A percentile compares a stretch with the other conserved stretches of the same genome.
Conservation (phyloP, 768 basidiomycete genomes). For the Tricholoma terreum region DNA sequence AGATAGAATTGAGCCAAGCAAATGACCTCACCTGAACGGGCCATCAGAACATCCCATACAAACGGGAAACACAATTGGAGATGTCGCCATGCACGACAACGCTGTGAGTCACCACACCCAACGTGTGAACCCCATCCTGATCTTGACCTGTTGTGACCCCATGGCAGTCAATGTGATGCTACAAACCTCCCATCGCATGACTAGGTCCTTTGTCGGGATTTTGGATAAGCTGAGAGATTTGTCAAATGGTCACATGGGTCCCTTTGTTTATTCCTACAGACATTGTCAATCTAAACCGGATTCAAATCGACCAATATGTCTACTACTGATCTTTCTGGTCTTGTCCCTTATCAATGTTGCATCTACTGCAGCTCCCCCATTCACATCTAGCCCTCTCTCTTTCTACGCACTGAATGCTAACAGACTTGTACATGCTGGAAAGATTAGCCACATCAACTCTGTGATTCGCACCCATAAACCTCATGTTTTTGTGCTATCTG, state of each 20-base stretch:
- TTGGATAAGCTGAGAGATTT: neutral
- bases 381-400: neutral
- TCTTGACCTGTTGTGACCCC: neutral
- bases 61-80: too few relatives aligned
- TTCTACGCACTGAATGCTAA: neutral
- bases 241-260: neutral
- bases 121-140: neutral
- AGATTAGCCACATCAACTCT: neutral
- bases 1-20: neutral
- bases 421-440: neutral
- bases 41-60: too few relatives aligned
- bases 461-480: neutral
- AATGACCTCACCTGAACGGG: too few relatives aligned
- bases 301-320: too few relatives aligned
- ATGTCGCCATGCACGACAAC: too few relatives aligned
- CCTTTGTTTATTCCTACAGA: neutral
- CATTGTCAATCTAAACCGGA: too few relatives aligned
- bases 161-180: neutral
- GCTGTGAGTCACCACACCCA: too few relatives aligned
- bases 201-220: neutral
- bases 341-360: neutral
- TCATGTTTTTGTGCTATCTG: neutral
- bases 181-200: neutral
- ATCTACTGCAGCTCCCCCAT: neutral
- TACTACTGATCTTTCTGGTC: too few relatives aligned